Evolutionary conservation across 225 moss, liverwort and hornwort species (phyloP).

Genomic region (Pleurozium schreberi): DNA sequence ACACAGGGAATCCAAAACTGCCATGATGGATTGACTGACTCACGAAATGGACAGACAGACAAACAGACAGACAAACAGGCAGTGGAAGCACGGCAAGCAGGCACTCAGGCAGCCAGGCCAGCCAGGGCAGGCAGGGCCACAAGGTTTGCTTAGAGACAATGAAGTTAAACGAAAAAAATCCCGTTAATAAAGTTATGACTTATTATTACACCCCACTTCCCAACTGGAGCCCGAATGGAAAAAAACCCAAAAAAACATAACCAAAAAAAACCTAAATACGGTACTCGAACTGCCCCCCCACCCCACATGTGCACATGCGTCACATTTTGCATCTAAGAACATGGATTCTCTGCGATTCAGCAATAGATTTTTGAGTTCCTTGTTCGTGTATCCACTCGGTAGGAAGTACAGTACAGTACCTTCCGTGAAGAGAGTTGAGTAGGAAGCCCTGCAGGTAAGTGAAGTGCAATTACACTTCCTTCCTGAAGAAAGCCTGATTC

Average conservation of each 20-base stretch:
- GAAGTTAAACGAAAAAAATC: background rate
- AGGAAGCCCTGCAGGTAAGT: background rate
- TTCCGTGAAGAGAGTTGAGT: background rate
- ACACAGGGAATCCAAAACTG: slow-evolving; percentile 5
- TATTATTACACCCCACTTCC: too few species aligned
- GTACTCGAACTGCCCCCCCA: background rate
- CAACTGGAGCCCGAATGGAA: background rate
- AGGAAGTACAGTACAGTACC: background rate
- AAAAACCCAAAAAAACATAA: background rate
- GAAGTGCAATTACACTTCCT: background rate
- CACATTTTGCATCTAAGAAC: background rate
- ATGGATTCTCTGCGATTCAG: background rate
- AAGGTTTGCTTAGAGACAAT: background rate
- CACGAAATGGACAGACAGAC: background rate
- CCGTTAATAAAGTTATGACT: too few species aligned
- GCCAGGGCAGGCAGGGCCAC: background rate
- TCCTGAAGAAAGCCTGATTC: background rate
- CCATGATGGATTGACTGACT: slow-evolving; percentile 13
- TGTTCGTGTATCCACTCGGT: background rate
- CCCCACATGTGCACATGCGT: background rate
- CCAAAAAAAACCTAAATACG: background rate
- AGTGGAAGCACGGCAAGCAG: background rate
- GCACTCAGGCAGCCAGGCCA: too few species aligned
- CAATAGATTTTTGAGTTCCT: background rate
- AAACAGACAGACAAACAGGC: too few species aligned